phyloP scores from a whole-genome alignment of 2,329 filamentous ascomycete species.

The Aspergillus clavatus region DNA sequence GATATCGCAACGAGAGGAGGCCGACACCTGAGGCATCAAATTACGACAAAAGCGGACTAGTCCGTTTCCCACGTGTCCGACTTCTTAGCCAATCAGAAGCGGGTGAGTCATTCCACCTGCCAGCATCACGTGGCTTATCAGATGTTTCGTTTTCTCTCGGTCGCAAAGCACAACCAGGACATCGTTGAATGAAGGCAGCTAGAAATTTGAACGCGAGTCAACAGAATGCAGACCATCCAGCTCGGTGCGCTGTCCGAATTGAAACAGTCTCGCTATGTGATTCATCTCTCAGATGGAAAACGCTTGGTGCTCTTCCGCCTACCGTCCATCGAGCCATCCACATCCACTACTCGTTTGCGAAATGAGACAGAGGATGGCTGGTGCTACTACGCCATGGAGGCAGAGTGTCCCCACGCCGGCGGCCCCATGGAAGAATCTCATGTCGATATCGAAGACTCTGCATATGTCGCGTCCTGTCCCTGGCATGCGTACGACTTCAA shows the following conservation, averaged over 20 bases:
- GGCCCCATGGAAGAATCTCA: slow-evolving; percentile 45
- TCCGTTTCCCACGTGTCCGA: too few relatives aligned
- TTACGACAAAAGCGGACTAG: background rate
- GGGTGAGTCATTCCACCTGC: too few relatives aligned
- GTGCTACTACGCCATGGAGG: slow-evolving; percentile 48
- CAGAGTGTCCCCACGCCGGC: slow-evolving; percentile 45
- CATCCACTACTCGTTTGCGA: slow-evolving; percentile 15
- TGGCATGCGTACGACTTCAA: slow-evolving; percentile 50
- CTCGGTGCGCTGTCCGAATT: slow-evolving; percentile 32
- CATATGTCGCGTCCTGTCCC: slow-evolving; percentile 45
- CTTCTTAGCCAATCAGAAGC: background rate
- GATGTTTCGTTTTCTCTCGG: background rate
- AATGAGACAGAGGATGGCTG: slow-evolving; percentile 38
- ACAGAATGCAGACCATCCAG: slow-evolving; percentile 18
- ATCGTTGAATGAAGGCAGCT: background rate
- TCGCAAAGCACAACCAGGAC: background rate
- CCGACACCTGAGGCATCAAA: background rate
- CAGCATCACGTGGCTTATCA: background rate
- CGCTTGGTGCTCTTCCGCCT: slow-evolving; percentile 45
- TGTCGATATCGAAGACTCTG: slow-evolving; percentile 47
- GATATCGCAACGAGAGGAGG: background rate
- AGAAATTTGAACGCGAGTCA: background rate
- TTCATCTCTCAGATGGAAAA: slow-evolving; percentile 42
- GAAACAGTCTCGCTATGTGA: slow-evolving; percentile 40
- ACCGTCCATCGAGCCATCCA: slow-evolving; percentile 36